Conservation (phyloP, 768 basidiomycete genomes). For the Hypsizygus marmoreus region DNA sequence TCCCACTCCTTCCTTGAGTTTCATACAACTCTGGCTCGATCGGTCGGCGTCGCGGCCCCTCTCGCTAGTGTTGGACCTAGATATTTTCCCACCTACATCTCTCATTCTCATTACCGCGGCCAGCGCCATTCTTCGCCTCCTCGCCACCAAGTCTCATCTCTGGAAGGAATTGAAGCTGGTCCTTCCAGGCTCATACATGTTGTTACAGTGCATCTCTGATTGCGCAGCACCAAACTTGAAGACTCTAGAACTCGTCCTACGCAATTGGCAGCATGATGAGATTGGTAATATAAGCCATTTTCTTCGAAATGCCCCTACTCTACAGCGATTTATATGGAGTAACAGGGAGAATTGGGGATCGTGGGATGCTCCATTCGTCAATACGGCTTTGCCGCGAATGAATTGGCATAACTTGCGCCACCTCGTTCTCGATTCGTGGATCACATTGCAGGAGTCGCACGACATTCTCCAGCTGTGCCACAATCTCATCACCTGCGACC, state of each 20-base stretch:
- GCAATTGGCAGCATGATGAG: slow-evolving; percentile 20
- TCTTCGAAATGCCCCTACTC: slow-evolving; percentile 15
- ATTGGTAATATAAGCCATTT: slow-evolving; percentile 13
- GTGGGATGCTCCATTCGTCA: slow-evolving; percentile 19
- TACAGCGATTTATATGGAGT: slow-evolving; percentile 20
- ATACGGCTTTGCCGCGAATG: slow-evolving; percentile 12
- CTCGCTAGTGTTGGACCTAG: slow-evolving; percentile 13
- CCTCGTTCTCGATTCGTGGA: slow-evolving; percentile 21
- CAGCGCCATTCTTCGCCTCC: slow-evolving; percentile 5
- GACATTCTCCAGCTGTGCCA: slow-evolving; percentile 22
- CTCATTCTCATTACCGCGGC: neutral
- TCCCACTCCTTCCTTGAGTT: slow-evolving; percentile 11
- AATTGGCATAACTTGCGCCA: slow-evolving; percentile 22
- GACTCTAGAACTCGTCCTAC: slow-evolving; percentile 19
- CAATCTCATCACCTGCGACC: slow-evolving; percentile 16
- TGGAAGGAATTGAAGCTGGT: slow-evolving; percentile 21
- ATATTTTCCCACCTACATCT: slow-evolving; percentile 11
- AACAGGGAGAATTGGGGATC: slow-evolving; percentile 20
- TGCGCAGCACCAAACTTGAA: slow-evolving; percentile 12
- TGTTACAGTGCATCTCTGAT: slow-evolving; percentile 13
- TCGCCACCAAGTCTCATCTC: slow-evolving; percentile 10
- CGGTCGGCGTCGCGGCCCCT: slow-evolving; percentile 19
- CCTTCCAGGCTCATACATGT: slow-evolving; percentile 21
- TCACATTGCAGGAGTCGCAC: slow-evolving; percentile 17
- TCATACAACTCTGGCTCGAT: slow-evolving; percentile 15